Evolutionary conservation across 176 grass and related monocot species (phyloP).

Genomic region (Aegilops tauschii): DNA sequence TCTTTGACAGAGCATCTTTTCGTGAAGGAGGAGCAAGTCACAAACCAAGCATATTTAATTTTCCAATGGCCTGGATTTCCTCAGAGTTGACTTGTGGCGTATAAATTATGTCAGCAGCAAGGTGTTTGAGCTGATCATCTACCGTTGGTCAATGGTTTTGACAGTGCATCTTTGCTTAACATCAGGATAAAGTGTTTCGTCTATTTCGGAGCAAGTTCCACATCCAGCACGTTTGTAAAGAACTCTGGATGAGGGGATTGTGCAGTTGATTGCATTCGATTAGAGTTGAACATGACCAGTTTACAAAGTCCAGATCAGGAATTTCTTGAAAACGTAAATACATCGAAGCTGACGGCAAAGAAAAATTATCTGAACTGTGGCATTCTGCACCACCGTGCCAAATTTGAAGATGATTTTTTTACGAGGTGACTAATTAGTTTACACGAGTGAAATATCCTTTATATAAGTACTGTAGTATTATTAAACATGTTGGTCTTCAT

Average conservation of each 20-base stretch:
- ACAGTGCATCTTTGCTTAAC: background rate
- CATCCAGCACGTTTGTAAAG: background rate
- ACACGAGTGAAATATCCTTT: background rate
- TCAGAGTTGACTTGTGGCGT: background rate
- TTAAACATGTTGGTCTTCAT: background rate
- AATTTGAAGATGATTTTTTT: background rate
- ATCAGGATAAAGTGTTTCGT: background rate
- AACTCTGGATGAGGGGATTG: background rate
- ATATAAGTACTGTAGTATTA: background rate
- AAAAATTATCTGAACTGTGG: background rate
- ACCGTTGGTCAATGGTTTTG: background rate
- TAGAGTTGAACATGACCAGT: background rate
- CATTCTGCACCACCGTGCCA: background rate
- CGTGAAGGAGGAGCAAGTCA: background rate
- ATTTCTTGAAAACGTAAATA: background rate
- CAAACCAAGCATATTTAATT: background rate
- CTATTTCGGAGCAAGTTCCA: background rate
- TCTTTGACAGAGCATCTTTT: constrained; percentile 13
- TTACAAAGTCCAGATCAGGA: background rate
- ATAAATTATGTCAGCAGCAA: background rate
- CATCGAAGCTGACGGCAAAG: background rate
- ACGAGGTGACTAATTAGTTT: background rate
- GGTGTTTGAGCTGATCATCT: background rate
- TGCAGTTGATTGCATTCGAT: background rate
- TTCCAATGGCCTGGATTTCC: background rate